These are phyloP conservation scores for Alternaria panax DNA, from an alignment of 2,329 filamentous ascomycete genomes.

Conservation along the genomic window DNA sequence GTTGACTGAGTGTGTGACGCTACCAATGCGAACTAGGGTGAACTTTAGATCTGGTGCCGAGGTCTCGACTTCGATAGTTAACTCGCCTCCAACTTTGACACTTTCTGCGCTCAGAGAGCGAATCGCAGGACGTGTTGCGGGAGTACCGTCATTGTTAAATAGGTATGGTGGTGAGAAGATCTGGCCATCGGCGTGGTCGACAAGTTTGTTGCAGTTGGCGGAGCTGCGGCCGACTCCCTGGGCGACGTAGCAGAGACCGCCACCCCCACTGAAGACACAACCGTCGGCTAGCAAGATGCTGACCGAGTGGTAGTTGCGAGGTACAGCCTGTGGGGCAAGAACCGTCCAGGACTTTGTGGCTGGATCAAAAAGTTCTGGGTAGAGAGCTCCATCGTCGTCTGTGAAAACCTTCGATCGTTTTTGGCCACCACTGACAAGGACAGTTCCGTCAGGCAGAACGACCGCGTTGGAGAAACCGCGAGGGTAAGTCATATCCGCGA, in stretches of 20 bases:
- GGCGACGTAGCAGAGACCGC: conserved; percentile 34
- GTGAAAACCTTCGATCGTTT: conserved; percentile 33
- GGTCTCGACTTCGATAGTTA: conserved; percentile 20
- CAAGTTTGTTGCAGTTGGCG: conserved; percentile 38
- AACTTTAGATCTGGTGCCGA: conserved; percentile 18
- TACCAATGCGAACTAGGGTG: conserved; percentile 34
- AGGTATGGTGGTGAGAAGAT: conserved; percentile 40
- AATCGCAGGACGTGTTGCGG: conserved; percentile 27
- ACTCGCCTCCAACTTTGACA: conserved; percentile 29
- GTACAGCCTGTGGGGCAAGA: conserved; percentile 32
- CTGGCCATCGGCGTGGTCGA: conserved; percentile 38
- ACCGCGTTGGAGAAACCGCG: conserved; percentile 36
- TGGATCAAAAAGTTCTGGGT: conserved; percentile 37
- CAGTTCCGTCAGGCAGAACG: conserved; percentile 37
- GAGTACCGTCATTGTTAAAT: conserved; percentile 33
- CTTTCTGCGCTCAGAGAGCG: conserved; percentile 18
- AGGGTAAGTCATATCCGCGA: conserved; percentile 34
- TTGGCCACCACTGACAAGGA: conserved; percentile 38
- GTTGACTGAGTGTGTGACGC: conserved; percentile 40
- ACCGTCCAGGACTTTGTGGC: conserved; percentile 32
- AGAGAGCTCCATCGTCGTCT: conserved; percentile 29
- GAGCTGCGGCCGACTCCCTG: conserved; percentile 25
- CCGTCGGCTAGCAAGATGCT: conserved; percentile 35
- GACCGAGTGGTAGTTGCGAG: conserved; percentile 37
- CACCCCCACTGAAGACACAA: conserved; percentile 34